phyloP scores from a whole-genome alignment of 345 rosid species.

The Arabidopsis suecica region DNA sequence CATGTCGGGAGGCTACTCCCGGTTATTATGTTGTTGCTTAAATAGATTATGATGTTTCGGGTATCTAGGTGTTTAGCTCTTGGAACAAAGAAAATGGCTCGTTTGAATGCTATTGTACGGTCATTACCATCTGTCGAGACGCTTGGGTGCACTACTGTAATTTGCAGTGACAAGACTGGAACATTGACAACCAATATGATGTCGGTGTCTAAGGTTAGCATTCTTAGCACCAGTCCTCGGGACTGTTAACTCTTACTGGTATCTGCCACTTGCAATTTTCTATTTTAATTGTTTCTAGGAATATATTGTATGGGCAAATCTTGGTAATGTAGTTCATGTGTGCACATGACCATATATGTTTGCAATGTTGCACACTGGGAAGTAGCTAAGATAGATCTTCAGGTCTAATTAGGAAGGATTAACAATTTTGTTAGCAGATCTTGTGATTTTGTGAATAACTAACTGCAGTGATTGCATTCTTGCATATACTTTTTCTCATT shows the following conservation, averaged over 20 bases:
- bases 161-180: constrained; percentile 99
- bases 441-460: constrained; percentile 15
- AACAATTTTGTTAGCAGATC: constrained; percentile 19
- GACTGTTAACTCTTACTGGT: constrained; percentile 23
- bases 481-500: constrained; percentile 4
- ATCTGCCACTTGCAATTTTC: constrained; percentile 22
- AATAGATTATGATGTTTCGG: constrained; percentile 21
- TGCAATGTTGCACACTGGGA: constrained; percentile 6
- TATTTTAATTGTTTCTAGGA: constrained; percentile 11
- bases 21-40: constrained; percentile 29
- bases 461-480: constrained; percentile 14
- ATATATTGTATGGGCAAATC: constrained; percentile 22
- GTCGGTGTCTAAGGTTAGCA: constrained; percentile 92
- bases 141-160: constrained; percentile 97
- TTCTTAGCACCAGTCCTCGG: constrained; percentile 26
- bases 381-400: constrained; percentile 19
- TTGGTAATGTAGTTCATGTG: constrained; percentile 15
- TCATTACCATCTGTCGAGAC: constrained; percentile 99
- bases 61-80: constrained; percentile 93
- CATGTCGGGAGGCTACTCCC: constrained; percentile 17
- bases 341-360: constrained; percentile 19
- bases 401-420: constrained; percentile 1
- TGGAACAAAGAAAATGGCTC: constrained; percentile 99
- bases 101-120: constrained; percentile 96
- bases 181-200: constrained; percentile 98